Base-by-base conservation (phyloP, 352 stramenopile genomes). In the Phytophthora lateralis region DNA sequence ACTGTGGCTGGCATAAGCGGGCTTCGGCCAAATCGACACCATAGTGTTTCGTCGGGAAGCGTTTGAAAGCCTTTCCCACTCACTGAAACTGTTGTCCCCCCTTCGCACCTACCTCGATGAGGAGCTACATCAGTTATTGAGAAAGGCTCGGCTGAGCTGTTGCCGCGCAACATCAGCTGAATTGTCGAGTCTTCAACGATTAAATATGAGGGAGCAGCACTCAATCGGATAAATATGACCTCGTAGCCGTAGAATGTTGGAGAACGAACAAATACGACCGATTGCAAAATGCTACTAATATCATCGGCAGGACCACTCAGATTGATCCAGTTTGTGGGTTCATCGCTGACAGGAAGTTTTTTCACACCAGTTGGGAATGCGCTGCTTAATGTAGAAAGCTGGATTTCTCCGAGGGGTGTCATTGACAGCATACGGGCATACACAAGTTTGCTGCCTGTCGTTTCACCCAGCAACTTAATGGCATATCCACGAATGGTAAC, bases 191-290 rank as follows among this genome's bases (percentile, higher is more conserved):
- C 66, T 66, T 90, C 79, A 6, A 63, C 55, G 6, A 64, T 51
- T 12, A 48, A 63, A 32, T 86, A 89, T 27, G 89, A 71, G 4
- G 64, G 20, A 2, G 29, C n/a, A 52, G 80, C 52, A 46, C 83
- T 92, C 48, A 89, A 55, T 11, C 59, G 56, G 20, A 88, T 42
- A 45, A 87, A 87, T 8, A 93, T 43, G 12, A 88, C 46, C 24
- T 93, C 85, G 45, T 80, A 72, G 7, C 85, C 85, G 18, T 79
- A 78, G 59, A 89, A 90, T 1, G 76, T 71, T 17, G 60, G 73
- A 1, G 67, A 34, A 17, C 80, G 77, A 14, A 69, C 54, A 60
- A 89, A 89, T 3, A 61, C 37, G 3, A 93, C 48, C 1, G 75
- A 73, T 32, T 85, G 51, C 8, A 90, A 29, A 26, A 88, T 58